These are phyloP conservation scores for Tetrapisispora iriomotensis DNA, from an alignment of 805 yeast species.

Conservation along the genomic window DNA sequence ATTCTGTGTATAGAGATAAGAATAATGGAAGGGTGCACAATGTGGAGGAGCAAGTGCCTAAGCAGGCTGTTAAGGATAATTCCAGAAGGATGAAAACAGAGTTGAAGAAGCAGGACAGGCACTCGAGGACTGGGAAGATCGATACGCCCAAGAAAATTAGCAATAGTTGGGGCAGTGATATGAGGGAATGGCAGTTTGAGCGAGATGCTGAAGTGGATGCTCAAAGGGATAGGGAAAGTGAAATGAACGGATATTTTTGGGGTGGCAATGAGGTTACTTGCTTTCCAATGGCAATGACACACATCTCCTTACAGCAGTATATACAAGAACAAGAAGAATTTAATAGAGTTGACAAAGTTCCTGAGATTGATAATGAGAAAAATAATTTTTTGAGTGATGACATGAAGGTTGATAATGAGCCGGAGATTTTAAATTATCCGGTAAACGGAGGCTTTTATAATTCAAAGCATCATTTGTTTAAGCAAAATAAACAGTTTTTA, in stretches of 20 bases:
- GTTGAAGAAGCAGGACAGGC: conserved; percentile 57
- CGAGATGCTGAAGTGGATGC: conserved; percentile 51
- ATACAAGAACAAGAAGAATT: conserved; percentile 33
- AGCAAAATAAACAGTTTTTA: conserved; percentile 31
- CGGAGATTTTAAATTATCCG: conserved; percentile 1
- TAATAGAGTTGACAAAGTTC: neutral
- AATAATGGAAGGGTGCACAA: conserved; percentile 55
- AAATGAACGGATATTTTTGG: conserved; percentile 39
- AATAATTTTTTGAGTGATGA: neutral
- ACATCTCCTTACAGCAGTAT: conserved; percentile 70
- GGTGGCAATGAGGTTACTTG: conserved; percentile 29
- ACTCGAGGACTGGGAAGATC: conserved; percentile 69
- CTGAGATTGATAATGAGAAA: neutral
- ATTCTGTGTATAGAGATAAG: conserved; percentile 71
- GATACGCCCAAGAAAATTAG: conserved; percentile 77
- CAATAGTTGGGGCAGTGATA: conserved; percentile 83
- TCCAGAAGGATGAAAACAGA: neutral
- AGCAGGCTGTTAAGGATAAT: conserved; percentile 27
- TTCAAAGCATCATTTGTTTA: conserved; percentile 57
- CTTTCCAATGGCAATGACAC: conserved; percentile 12
- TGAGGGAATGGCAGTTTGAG: conserved; percentile 57
- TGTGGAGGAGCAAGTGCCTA: conserved; percentile 40
- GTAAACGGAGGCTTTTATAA: conserved; percentile 33
- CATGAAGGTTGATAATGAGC: neutral
- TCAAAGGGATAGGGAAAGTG: conserved; percentile 52